Conservation (phyloP, 2,329 filamentous ascomycete genomes). For the Stagonosporopsis tanaceti region DNA sequence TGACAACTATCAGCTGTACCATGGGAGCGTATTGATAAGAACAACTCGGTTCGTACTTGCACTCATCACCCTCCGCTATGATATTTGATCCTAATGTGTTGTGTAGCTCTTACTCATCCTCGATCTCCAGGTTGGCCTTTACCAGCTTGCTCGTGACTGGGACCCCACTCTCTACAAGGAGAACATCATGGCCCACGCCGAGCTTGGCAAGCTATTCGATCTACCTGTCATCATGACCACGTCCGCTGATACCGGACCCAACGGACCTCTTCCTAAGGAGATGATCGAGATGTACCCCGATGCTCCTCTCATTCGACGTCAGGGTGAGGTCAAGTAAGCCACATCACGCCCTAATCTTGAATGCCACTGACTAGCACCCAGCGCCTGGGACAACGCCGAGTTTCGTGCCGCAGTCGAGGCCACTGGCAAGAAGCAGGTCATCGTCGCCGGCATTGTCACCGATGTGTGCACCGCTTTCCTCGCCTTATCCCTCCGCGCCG, state of each 20-base stretch:
- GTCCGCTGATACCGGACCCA: slow-evolving; percentile 73
- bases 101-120: slow-evolving; percentile 63
- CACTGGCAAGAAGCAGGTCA: slow-evolving; percentile 72
- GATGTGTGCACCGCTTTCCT: slow-evolving; percentile 80
- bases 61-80: neutral
- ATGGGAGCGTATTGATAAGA: slow-evolving; percentile 54
- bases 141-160: slow-evolving; percentile 70
- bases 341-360: too few relatives aligned
- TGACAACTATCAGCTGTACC: slow-evolving; percentile 44
- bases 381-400: slow-evolving; percentile 75
- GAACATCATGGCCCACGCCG: slow-evolving; percentile 72
- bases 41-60: slow-evolving; percentile 45
- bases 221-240: slow-evolving; percentile 75
- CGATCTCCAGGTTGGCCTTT: slow-evolving; percentile 68
- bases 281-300: slow-evolving; percentile 73
- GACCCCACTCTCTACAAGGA: slow-evolving; percentile 70
- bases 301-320: slow-evolving; percentile 70
- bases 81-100: neutral
- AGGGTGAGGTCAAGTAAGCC: slow-evolving; percentile 71
- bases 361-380: slow-evolving; percentile 20
- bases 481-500: slow-evolving; percentile 73
- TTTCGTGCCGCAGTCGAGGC: slow-evolving; percentile 72
- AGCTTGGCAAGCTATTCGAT: slow-evolving; percentile 70
- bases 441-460: slow-evolving; percentile 75
- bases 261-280: slow-evolving; percentile 74